Evolutionary conservation across 352 stramenopile genomes (phyloP).

Genomic region (Pythium brachiatum): DNA sequence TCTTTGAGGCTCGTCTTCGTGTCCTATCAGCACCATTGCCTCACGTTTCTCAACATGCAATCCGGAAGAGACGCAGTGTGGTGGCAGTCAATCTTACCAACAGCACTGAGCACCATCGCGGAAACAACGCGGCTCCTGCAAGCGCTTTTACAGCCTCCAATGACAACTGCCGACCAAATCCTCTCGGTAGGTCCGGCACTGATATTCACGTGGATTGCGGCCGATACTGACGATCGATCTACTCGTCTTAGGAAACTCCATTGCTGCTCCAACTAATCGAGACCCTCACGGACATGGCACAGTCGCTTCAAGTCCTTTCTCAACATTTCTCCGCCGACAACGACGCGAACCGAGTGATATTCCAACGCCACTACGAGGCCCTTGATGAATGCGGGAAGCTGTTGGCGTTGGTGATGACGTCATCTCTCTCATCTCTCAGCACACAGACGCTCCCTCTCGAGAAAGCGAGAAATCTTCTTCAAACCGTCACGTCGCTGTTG

Average conservation of each 20-base stretch:
- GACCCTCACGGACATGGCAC: neutral
- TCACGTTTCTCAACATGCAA: slow-evolving; percentile 2
- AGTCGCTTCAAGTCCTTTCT: neutral
- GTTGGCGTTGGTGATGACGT: neutral
- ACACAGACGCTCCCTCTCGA: neutral
- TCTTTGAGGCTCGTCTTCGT: slow-evolving; percentile 5
- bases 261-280: slow-evolving; percentile 8
- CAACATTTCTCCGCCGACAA: neutral
- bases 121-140: slow-evolving; percentile 14
- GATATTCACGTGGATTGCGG: too few relatives aligned
- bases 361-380: neutral
- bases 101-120: slow-evolving; percentile 5
- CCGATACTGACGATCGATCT: neutral
- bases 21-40: slow-evolving; percentile 7
- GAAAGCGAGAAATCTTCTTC: neutral
- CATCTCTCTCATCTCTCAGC: neutral
- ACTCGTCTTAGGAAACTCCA: neutral
- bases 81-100: slow-evolving; percentile 10
- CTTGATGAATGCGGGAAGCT: slow-evolving; percentile 14
- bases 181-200: neutral
- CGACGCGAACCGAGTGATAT: neutral
- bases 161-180: neutral
- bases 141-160: neutral
- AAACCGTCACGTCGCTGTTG: neutral
- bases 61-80: slow-evolving; percentile 3